Evolutionary conservation across 1,139 yeast species (phyloP).

Genomic region (Hyphopichia khmerensis): DNA sequence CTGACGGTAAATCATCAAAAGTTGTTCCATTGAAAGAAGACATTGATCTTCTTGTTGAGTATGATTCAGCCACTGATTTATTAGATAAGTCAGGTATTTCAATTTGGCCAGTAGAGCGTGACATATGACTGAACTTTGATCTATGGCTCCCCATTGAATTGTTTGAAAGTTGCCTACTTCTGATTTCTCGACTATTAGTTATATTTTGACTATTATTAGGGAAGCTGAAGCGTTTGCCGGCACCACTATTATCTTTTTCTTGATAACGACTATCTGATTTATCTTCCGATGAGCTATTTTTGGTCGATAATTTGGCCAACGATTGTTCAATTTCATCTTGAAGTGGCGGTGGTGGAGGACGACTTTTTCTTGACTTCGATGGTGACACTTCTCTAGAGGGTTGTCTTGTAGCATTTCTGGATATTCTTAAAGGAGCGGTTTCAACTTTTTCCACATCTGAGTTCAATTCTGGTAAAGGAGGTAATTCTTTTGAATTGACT

Average conservation of each 20-base stretch:
- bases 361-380: neutral
- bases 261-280: constrained; percentile 8
- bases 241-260: constrained; percentile 28
- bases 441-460: neutral
- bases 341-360: neutral
- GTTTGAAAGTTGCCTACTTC: constrained; percentile 13
- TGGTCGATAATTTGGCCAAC: neutral
- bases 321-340: neutral
- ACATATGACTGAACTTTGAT: constrained; percentile 25
- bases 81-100: constrained; percentile 43
- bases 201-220: constrained; percentile 36
- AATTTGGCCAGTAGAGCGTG: constrained; percentile 36
- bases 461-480: constrained; percentile 1
- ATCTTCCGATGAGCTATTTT: neutral
- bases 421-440: constrained; percentile 2
- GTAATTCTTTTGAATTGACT: constrained; percentile 1
- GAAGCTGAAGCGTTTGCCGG: constrained; percentile 37
- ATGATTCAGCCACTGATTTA: constrained; percentile 17
- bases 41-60: constrained; percentile 18
- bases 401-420: constrained; percentile 1
- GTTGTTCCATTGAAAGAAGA: constrained; percentile 28
- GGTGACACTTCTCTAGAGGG: constrained; percentile 1
- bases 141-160: constrained; percentile 13
- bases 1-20: constrained; percentile 28
- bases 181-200: constrained; percentile 30